phyloP scores from a whole-genome alignment of 352 stramenopile genomes.

The Thraustotheca clavata region DNA sequence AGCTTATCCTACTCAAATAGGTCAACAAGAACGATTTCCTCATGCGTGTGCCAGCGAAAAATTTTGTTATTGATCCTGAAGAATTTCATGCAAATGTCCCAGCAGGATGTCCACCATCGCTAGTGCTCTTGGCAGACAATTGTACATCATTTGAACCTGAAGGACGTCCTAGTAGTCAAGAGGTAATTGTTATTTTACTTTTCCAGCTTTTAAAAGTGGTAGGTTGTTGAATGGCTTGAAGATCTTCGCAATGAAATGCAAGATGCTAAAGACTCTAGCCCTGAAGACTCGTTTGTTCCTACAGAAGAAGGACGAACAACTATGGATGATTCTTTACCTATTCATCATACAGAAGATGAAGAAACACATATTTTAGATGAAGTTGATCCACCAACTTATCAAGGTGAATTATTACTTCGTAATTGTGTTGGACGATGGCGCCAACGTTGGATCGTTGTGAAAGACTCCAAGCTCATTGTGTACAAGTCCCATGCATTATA shows the following conservation, averaged over 20 bases:
- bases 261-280: background rate
- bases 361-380: conserved; percentile 1
- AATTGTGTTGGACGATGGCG: conserved; percentile 9
- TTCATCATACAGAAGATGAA: background rate
- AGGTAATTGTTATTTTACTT: conserved; percentile 4
- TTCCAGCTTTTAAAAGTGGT: background rate
- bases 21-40: conserved; percentile 74
- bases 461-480: background rate
- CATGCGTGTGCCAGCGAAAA: conserved; percentile 71
- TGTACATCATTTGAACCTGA: conserved; percentile 71
- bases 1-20: background rate
- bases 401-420: background rate
- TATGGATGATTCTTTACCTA: background rate
- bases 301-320: background rate
- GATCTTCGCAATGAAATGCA: conserved; percentile 19
- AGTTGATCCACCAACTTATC: background rate
- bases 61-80: conserved; percentile 50
- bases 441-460: conserved; percentile 11
- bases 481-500: conserved; percentile 2
- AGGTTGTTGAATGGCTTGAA: conserved; percentile 22
- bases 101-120: conserved; percentile 39
- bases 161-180: conserved; percentile 43
- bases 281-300: background rate
- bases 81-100: conserved; percentile 67
- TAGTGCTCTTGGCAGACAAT: conserved; percentile 53